These are phyloP conservation scores for Trichopus zeylanicus DNA, from an alignment of 116 monocot genomes.

Conservation along the genomic window DNA sequence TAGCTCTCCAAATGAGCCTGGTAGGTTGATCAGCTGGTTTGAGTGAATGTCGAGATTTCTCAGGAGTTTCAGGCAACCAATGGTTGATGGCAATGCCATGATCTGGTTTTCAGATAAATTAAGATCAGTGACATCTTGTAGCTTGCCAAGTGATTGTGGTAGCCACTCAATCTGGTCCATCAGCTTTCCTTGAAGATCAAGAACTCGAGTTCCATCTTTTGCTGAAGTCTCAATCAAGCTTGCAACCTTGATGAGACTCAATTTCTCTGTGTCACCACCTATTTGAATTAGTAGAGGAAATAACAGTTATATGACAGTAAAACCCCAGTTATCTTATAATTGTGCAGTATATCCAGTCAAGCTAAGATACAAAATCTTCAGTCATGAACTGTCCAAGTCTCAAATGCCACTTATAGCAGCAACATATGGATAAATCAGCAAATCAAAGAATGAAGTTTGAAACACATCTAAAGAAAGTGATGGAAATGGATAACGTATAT, in stretches of 20 bases:
- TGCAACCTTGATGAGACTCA: slow-evolving; percentile 86
- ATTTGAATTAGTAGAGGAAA: not conserved
- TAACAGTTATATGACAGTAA: not conserved
- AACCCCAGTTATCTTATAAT: too few relatives aligned
- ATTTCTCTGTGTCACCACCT: slow-evolving; percentile 37
- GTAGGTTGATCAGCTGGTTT: slow-evolving; percentile 76
- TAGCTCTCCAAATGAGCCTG: slow-evolving; percentile 70
- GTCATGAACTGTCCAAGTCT: too few relatives aligned
- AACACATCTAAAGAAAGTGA: too few relatives aligned
- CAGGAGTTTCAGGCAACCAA: slow-evolving; percentile 53
- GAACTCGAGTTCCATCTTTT: slow-evolving; percentile 42
- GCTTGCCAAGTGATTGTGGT: slow-evolving; percentile 77
- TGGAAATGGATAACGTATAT: too few relatives aligned
- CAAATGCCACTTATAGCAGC: too few relatives aligned
- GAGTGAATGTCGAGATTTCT: slow-evolving; percentile 80
- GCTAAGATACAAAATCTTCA: too few relatives aligned
- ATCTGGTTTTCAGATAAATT: slow-evolving; percentile 81
- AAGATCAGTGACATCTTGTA: slow-evolving; percentile 51
- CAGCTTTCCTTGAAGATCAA: slow-evolving; percentile 76
- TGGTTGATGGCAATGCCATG: slow-evolving; percentile 66
- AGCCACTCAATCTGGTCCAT: slow-evolving; percentile 95
- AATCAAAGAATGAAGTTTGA: too few relatives aligned
- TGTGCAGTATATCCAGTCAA: too few relatives aligned
- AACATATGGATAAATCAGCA: too few relatives aligned
- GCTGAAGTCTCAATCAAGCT: slow-evolving; percentile 74